These are phyloP conservation scores for Pythium scleroteichum DNA, from an alignment of 352 stramenopile genomes.

Conservation along the genomic window DNA sequence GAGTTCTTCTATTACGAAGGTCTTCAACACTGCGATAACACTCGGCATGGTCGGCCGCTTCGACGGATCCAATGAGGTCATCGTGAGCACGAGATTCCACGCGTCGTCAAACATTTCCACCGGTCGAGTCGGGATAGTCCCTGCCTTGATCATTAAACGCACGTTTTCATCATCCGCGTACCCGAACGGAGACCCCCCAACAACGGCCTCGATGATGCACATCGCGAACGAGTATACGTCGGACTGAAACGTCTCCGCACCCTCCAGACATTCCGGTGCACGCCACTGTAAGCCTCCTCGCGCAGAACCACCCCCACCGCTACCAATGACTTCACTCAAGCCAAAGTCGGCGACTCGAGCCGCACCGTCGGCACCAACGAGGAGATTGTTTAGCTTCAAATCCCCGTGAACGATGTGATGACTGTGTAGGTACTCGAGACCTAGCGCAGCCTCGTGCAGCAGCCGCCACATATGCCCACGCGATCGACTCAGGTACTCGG, in stretches of 20 bases:
- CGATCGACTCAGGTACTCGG: slow-evolving; percentile 23
- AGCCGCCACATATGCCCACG: slow-evolving; percentile 28
- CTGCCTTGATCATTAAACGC: too few relatives aligned
- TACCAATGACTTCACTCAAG: too few relatives aligned
- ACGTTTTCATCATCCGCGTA: slow-evolving; percentile 2
- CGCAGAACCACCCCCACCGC: too few relatives aligned
- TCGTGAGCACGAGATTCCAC: slow-evolving; percentile 18
- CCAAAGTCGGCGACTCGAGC: slow-evolving; percentile 31
- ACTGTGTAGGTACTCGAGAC: slow-evolving; percentile 9
- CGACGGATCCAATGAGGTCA: too few relatives aligned
- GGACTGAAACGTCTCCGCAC: slow-evolving; percentile 12
- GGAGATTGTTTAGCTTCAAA: slow-evolving; percentile 23
- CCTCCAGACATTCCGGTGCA: slow-evolving; percentile 32
- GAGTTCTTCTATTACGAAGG: too few relatives aligned
- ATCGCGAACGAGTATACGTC: slow-evolving; percentile 50
- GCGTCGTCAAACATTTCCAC: slow-evolving; percentile 8
- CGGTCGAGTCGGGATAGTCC: slow-evolving; percentile 3
- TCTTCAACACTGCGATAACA: too few relatives aligned
- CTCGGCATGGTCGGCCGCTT: too few relatives aligned
- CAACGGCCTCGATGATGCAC: slow-evolving; percentile 45
- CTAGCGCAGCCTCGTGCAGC: slow-evolving; percentile 5
- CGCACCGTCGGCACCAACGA: slow-evolving; percentile 9
- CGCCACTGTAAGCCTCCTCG: slow-evolving; percentile 25
- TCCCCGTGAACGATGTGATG: slow-evolving; percentile 17
- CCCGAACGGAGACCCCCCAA: slow-evolving; percentile 11